A percentile compares a stretch with the other conserved stretches of the same genome.
Evolutionary conservation across 164 flowering plant genomes (phyloP).

Genomic region (Vitis rupestris): DNA sequence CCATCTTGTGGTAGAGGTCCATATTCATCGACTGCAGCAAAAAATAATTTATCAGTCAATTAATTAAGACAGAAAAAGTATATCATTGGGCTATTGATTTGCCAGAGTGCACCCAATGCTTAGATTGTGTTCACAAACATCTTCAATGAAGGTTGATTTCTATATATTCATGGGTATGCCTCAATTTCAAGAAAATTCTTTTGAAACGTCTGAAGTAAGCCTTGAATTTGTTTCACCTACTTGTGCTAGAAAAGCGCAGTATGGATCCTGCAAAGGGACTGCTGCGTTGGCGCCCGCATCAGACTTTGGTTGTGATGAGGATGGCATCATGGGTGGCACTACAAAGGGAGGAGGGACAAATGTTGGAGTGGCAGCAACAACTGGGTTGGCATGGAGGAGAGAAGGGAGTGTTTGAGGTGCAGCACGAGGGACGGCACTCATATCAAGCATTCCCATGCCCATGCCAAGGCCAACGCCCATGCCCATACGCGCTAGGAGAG

Average conservation of each 20-base stretch:
- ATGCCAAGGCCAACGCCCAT: slow-evolving; percentile 39
- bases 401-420: slow-evolving; percentile 24
- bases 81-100: too few relatives aligned
- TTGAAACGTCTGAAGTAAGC: neutral
- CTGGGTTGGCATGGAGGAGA: slow-evolving; percentile 20
- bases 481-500: slow-evolving; percentile 48
- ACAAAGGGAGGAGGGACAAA: slow-evolving; percentile 33
- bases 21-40: slow-evolving; percentile 47
- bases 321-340: slow-evolving; percentile 29
- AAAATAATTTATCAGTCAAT: neutral
- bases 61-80: too few relatives aligned
- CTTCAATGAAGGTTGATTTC: too few relatives aligned
- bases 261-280: slow-evolving; percentile 35
- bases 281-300: slow-evolving; percentile 15
- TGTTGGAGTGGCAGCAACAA: slow-evolving; percentile 18
- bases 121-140: too few relatives aligned
- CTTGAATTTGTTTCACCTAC: slow-evolving; percentile 21
- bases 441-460: slow-evolving; percentile 43
- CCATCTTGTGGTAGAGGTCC: slow-evolving; percentile 59
- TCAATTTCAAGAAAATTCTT: neutral
- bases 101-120: too few relatives aligned
- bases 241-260: slow-evolving; percentile 36
- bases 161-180: neutral
- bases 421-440: slow-evolving; percentile 15
- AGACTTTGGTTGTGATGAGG: slow-evolving; percentile 15